Conservation (phyloP, 2,329 filamentous ascomycete species). For the Apiospora pterosperma region DNA sequence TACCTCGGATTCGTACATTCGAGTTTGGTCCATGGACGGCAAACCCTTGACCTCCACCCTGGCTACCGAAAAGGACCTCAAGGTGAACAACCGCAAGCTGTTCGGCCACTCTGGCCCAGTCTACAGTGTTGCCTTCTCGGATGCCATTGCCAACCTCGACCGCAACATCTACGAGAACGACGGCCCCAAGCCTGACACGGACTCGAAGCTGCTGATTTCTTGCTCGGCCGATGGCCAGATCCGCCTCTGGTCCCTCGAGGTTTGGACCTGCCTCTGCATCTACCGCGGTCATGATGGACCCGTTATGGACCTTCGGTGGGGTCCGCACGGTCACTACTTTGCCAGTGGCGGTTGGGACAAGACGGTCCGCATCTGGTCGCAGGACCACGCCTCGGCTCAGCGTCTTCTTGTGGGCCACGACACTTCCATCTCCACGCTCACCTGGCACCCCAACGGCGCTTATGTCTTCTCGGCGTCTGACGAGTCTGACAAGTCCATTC, state of each 20-base stretch:
- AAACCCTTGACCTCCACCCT: slow-evolving; percentile 70
- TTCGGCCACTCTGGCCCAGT: slow-evolving; percentile 90
- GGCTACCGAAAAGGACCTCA: slow-evolving; percentile 53
- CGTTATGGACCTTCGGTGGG: slow-evolving; percentile 84
- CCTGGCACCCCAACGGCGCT: slow-evolving; percentile 90
- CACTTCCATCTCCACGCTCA: slow-evolving; percentile 83
- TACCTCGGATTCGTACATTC: slow-evolving; percentile 91
- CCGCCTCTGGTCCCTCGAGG: slow-evolving; percentile 88
- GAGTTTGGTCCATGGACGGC: slow-evolving; percentile 88
- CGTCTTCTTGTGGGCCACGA: slow-evolving; percentile 91
- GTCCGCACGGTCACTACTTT: slow-evolving; percentile 95
- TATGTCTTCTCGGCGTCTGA: slow-evolving; percentile 93
- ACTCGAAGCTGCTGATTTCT: slow-evolving; percentile 77
- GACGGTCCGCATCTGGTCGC: slow-evolving; percentile 86
- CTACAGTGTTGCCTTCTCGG: slow-evolving; percentile 84
- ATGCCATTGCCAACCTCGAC: slow-evolving; percentile 58
- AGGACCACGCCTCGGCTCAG: slow-evolving; percentile 85
- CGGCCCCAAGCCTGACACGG: slow-evolving; percentile 42
- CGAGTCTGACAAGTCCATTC: slow-evolving; percentile 80
- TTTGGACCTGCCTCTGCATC: slow-evolving; percentile 87
- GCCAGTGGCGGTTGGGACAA: slow-evolving; percentile 83
- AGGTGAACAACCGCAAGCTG: slow-evolving; percentile 64
- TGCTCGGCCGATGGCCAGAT: slow-evolving; percentile 84
- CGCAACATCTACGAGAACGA: slow-evolving; percentile 31
- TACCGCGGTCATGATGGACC: slow-evolving; percentile 93